phyloP scores from a whole-genome alignment of 78 protist species.

The Dictyostelium citrinum region DNA sequence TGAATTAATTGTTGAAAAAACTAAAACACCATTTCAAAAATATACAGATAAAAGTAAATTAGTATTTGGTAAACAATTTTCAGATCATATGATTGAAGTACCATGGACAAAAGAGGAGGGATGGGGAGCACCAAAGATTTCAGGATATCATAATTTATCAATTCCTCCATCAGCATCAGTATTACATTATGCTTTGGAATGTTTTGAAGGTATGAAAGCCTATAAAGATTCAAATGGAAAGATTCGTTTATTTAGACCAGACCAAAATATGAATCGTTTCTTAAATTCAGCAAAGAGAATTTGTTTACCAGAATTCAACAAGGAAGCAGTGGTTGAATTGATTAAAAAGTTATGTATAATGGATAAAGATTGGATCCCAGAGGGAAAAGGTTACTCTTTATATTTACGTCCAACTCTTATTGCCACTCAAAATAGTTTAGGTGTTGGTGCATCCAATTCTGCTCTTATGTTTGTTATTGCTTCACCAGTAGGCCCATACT shows the following conservation, averaged over 20 bases:
- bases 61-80: constrained; percentile 91
- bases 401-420: constrained; percentile 98
- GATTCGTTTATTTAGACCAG: constrained; percentile 94
- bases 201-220: constrained; percentile 99
- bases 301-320: constrained; percentile 91
- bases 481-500: constrained; percentile 99
- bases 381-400: constrained; percentile 92
- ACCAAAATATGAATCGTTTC: constrained; percentile 93
- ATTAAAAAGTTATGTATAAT: constrained; percentile 88
- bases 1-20: constrained; percentile 73
- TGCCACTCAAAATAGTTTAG: constrained; percentile 86
- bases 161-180: constrained; percentile 90
- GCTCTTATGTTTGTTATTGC: constrained; percentile 86
- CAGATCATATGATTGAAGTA: constrained; percentile 95
- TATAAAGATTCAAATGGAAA: constrained; percentile 83
- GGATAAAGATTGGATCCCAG: constrained; percentile 96
- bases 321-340: constrained; percentile 85
- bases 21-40: constrained; percentile 67
- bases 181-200: constrained; percentile 96
- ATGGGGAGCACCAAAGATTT: constrained; percentile 91
- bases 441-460: constrained; percentile 58
- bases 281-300: constrained; percentile 85
- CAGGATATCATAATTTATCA: constrained; percentile 87
- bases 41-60: constrained; percentile 72
- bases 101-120: constrained; percentile 89